Percentiles rank a stretch among this genome's conserved stretches.
phyloP scores from a whole-genome alignment of 75 land plant species.

The Chamaecyparis obtusa region DNA sequence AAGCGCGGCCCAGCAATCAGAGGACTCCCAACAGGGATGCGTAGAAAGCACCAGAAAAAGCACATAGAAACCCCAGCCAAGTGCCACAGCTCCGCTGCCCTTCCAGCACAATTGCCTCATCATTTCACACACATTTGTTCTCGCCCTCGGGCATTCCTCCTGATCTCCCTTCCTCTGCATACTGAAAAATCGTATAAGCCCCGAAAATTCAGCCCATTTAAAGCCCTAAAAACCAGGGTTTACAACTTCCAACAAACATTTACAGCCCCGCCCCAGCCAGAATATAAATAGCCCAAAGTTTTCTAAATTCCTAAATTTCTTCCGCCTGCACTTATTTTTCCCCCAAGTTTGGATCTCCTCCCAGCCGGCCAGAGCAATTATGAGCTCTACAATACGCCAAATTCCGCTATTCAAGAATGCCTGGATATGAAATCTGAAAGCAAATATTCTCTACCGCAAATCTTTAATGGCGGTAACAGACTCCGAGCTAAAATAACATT shows the following conservation, averaged over 20 bases:
- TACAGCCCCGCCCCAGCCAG: not conserved
- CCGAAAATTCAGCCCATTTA: not conserved
- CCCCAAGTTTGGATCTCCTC: not conserved
- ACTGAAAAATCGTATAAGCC: not conserved
- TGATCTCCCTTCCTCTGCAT: not conserved
- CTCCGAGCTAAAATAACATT: not conserved
- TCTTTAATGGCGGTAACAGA: not conserved
- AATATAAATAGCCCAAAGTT: not conserved
- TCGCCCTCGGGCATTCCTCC: not conserved
- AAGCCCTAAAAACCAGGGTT: not conserved
- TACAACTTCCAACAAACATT: not conserved
- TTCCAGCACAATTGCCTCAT: not conserved
- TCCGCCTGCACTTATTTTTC: not conserved
- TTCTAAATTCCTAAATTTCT: not conserved
- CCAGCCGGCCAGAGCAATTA: not conserved
- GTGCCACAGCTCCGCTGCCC: not conserved
- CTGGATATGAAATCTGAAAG: not conserved
- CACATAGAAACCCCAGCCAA: constrained; percentile 9
- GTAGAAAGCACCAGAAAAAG: constrained; percentile 6
- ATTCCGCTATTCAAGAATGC: not conserved
- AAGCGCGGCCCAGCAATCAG: constrained; percentile 4
- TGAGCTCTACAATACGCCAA: not conserved
- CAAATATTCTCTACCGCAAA: not conserved
- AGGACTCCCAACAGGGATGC: constrained; percentile 3
- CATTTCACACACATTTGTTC: not conserved